phyloP scores from a whole-genome alignment of 768 basidiomycete genomes.

The Mycena latifolia region DNA sequence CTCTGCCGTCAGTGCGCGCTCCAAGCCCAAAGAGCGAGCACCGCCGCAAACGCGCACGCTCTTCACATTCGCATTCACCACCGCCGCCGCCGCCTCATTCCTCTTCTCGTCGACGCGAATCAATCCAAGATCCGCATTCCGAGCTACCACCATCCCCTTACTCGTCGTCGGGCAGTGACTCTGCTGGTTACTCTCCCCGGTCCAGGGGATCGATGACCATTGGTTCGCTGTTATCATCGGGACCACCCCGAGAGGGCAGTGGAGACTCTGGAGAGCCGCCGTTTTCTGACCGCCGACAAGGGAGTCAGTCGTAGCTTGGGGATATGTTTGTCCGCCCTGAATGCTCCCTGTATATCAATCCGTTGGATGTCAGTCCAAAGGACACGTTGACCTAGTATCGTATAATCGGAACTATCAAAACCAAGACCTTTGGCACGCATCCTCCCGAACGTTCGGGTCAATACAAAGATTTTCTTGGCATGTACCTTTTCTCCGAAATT shows the following conservation, averaged over 20 bases:
- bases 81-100: slow-evolving; percentile 59
- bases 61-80: slow-evolving; percentile 58
- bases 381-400: not conserved
- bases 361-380: slow-evolving; percentile 4
- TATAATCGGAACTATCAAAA: not conserved
- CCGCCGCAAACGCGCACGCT: slow-evolving; percentile 73
- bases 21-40: slow-evolving; percentile 52
- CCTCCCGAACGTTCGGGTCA: not conserved
- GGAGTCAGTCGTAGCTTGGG: slow-evolving; percentile 6
- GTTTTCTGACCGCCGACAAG: slow-evolving; percentile 11
- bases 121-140: slow-evolving; percentile 53
- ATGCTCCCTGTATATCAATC: slow-evolving; percentile 6
- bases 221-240: slow-evolving; percentile 73
- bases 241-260: slow-evolving; percentile 54
- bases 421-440: not conserved
- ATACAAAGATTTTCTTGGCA: slow-evolving; percentile 1
- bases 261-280: slow-evolving; percentile 43
- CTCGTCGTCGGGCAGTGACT: slow-evolving; percentile 77
- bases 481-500: not conserved
- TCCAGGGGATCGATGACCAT: slow-evolving; percentile 85
- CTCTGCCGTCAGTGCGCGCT: slow-evolving; percentile 48
- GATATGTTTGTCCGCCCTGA: slow-evolving; percentile 1
- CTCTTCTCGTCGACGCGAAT: slow-evolving; percentile 49
- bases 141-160: slow-evolving; percentile 81
- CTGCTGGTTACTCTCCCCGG: slow-evolving; percentile 77